Evolutionary conservation across 352 stramenopile species (phyloP).

Genomic region (Phytophthora constricta): DNA sequence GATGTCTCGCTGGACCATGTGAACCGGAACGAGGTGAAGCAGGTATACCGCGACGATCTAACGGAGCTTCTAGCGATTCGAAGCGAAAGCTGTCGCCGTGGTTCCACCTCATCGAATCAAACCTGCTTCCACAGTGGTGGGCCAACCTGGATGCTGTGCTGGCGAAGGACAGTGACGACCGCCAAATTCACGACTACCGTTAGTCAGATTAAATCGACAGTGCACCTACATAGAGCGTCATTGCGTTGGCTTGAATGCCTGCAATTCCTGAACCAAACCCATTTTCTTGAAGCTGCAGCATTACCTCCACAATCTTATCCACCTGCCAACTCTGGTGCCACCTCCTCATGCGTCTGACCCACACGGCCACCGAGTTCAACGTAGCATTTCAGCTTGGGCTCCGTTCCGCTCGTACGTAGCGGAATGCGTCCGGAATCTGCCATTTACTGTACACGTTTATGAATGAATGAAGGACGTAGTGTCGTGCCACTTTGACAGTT

Average conservation of each 20-base stretch:
- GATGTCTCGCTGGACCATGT: conserved; percentile 84
- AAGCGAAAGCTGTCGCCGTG: conserved; percentile 79
- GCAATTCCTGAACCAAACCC: no score
- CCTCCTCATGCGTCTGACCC: conserved; percentile 68
- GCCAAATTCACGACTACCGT: conserved; percentile 71
- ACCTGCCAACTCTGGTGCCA: conserved; percentile 71
- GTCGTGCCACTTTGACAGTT: no score
- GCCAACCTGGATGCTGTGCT: conserved; percentile 69
- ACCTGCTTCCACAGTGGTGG: conserved; percentile 78
- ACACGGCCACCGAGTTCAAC: conserved; percentile 90
- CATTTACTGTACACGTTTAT: no score
- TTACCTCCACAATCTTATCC: conserved; percentile 76
- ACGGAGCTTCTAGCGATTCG: conserved; percentile 57
- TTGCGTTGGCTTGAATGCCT: no score
- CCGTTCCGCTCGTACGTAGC: conserved; percentile 98
- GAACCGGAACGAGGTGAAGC: conserved; percentile 94
- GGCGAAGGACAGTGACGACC: conserved; percentile 53
- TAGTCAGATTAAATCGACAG: conserved; percentile 11
- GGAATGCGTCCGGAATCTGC: no score
- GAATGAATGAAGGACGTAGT: no score
- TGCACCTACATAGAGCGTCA: no score
- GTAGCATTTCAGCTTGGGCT: conserved; percentile 99
- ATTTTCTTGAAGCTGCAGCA: conserved; percentile 85
- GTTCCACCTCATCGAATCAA: conserved; percentile 81
- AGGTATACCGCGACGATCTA: conserved; percentile 76